Base-by-base conservation (phyloP, 2,329 filamentous ascomycete genomes). In the Mollisiaceae sp. region DNA sequence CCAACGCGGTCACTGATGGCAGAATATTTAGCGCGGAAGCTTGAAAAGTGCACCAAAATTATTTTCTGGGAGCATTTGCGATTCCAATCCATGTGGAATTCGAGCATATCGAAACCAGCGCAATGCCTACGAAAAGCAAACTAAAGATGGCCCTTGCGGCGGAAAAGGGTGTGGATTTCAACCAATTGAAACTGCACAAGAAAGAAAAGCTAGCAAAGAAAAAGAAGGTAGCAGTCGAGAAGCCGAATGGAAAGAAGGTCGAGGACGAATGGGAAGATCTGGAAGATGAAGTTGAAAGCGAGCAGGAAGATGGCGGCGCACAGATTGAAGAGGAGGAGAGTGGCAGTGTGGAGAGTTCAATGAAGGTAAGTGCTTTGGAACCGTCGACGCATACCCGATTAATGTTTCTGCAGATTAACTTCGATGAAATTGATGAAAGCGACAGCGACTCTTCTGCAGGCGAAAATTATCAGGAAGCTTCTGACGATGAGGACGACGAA, bases 401-500 rank as follows among this genome's bases (percentile, higher is more conserved):
- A 64, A 69, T 47, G 15, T 14, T 32, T 56, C 18, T 60, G 43
- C 71, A 85, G 81, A 75, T 85, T 71, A 83, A 89, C 71, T 72
- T 78, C 85, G 65, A 81, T 14, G 85, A 79, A 57, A 79, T 89
- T 70, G 83, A 89, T 75, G 86, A 89, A 70, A 86, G 85, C 76
- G 86, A 89, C 67, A 76, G 87, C 86, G 74, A 80, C 79, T 71
- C 83, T 78, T 67, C 82, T 80, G 78, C 85, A 82, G 78, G 77
- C 79, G 67, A 83, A 81, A 75, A 78, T 59, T 69, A 78, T 41
- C 75, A 77, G 54, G 77, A 78, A 45, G 74, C 79, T 77, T 67
- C 84, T 75, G 80, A 75, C 76, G 86, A 88, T 0, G 88, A 90
- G 0, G 90, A 91, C 24, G 91, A 93, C 4, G 92, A 95, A 71